Evolutionary conservation across 2,329 filamentous ascomycete genomes (phyloP), one percentile per base, ranked within the genome.

Genomic region (Chrysoporthe cubensis): DNA sequence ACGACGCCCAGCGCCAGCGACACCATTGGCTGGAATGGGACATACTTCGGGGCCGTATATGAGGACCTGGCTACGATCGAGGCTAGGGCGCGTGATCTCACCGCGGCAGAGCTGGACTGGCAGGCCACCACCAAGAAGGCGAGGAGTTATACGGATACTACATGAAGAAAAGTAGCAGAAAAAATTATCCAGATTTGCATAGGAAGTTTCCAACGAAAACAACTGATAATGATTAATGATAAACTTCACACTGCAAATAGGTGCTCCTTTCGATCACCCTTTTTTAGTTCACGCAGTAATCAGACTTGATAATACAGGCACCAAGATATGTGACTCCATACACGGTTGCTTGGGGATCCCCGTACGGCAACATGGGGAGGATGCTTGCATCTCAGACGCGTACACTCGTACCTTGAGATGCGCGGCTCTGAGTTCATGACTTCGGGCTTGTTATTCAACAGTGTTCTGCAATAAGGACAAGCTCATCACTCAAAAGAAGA

Each of bases 1-100:
- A 56, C 65, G 32, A 48, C 44, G 4, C 57, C 62, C 8, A 16
- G 7, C 37, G 18, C 57, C 6, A 40, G 57, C 2, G 68, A 69
- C n/a, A 63, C 44, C 14, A 65, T 69, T 8, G 68, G 68, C 26
- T 69, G 68, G 68, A 65, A 69, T 40, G 68, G 68, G 3, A 67
- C 66, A 8, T 4, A 56, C 6, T 63, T 65, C 6, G 68, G 68
- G 4, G 65, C 57, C 5, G 62, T 65, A 3, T 65, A 65, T 26
- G 68, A 69, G 62, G 62, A 64, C 6, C 40, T 69, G 43, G 62
- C 63, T 7, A 50, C 60, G 14, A 57, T 69, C 26, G 68, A 69
- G 65, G 68, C 68, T 6, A 50, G 68, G 62, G 68, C 68, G 1
- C 42, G 68, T 18, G 68, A 69, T 48, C 57, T 69, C 14, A 69